Percentiles rank a stretch among this genome's conserved stretches.
Conservation (phyloP, 2,329 filamentous ascomycete species). For the Aspergillus brasiliensis region DNA sequence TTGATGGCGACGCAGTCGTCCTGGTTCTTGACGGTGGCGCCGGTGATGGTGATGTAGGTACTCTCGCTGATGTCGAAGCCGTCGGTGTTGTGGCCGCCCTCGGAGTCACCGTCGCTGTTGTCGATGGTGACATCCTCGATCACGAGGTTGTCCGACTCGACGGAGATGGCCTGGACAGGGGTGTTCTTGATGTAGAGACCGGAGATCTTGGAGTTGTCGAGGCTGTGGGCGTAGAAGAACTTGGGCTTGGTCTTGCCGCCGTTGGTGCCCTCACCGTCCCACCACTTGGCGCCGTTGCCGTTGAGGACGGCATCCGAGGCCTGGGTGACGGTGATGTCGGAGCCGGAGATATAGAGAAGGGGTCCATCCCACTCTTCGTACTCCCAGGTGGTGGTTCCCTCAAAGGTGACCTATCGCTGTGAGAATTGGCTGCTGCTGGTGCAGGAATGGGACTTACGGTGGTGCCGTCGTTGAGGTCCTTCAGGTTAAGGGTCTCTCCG, state of each 20-base stretch:
- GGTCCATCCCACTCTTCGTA: constrained; percentile 68
- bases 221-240: constrained; percentile 57
- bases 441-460: constrained; percentile 34
- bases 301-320: constrained; percentile 56
- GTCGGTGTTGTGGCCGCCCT: constrained; percentile 57
- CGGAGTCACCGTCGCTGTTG: constrained; percentile 57
- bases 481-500: constrained; percentile 13
- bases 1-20: constrained; percentile 64
- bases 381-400: constrained; percentile 65
- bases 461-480: constrained; percentile 43
- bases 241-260: constrained; percentile 67
- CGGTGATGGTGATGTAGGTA: constrained; percentile 52
- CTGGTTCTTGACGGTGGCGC: constrained; percentile 58
- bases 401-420: constrained; percentile 56
- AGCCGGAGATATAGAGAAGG: constrained; percentile 63
- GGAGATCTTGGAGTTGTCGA: constrained; percentile 36
- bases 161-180: constrained; percentile 41
- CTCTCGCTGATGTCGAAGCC: constrained; percentile 44
- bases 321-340: constrained; percentile 55
- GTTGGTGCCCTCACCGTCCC: constrained; percentile 63
- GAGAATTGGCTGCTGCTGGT: neutral
- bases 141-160: constrained; percentile 53
- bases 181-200: constrained; percentile 41
- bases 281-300: constrained; percentile 59
- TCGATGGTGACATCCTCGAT: constrained; percentile 59